Percentiles rank a stretch among this genome's conserved stretches.
These are phyloP conservation scores for Neopestalotiopsis sp. DNA, from an alignment of 2,329 filamentous ascomycete genomes.

Conservation along the genomic window DNA sequence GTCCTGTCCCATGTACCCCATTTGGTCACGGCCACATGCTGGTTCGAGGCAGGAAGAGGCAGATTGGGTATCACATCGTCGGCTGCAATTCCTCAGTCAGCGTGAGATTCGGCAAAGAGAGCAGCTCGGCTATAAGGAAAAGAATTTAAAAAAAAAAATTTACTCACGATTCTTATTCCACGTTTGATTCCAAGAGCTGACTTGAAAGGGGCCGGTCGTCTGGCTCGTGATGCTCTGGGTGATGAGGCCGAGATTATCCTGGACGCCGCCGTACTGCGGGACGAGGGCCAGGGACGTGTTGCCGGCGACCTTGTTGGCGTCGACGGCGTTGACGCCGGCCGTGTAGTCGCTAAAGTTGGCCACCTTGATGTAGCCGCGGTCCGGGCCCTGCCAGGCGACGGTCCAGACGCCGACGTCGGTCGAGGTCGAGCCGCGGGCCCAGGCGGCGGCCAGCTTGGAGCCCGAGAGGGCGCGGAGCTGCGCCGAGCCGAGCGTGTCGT, in stretches of 20 bases:
- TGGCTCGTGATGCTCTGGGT: constrained; percentile 10
- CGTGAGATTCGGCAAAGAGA: neutral
- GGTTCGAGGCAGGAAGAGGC: constrained; percentile 17
- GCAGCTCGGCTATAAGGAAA: no score
- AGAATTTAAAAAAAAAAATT: no score
- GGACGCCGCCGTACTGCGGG: constrained; percentile 21
- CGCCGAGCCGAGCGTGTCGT: constrained; percentile 6
- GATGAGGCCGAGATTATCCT: constrained; percentile 17
- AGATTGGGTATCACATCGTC: constrained; percentile 22
- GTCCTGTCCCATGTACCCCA: constrained; percentile 23
- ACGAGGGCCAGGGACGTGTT: constrained; percentile 24
- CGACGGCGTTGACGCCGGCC: constrained; percentile 18
- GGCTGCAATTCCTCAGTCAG: constrained; percentile 13
- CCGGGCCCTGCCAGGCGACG: constrained; percentile 24
- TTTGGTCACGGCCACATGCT: constrained; percentile 24
- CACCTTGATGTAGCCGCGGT: constrained; percentile 22
- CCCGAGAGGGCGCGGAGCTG: constrained; percentile 8
- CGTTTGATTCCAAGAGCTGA: constrained; percentile 2
- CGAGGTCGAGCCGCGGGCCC: constrained; percentile 23
- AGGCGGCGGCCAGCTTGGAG: constrained; percentile 24
- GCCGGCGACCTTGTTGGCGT: constrained; percentile 19
- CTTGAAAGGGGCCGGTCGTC: constrained; percentile 16
- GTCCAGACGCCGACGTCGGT: constrained; percentile 22
- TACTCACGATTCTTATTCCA: constrained; percentile 24
- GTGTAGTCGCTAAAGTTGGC: constrained; percentile 25